Conservation (phyloP, 192 early-diverging fungal genomes). For the Paraglomus occultum region DNA sequence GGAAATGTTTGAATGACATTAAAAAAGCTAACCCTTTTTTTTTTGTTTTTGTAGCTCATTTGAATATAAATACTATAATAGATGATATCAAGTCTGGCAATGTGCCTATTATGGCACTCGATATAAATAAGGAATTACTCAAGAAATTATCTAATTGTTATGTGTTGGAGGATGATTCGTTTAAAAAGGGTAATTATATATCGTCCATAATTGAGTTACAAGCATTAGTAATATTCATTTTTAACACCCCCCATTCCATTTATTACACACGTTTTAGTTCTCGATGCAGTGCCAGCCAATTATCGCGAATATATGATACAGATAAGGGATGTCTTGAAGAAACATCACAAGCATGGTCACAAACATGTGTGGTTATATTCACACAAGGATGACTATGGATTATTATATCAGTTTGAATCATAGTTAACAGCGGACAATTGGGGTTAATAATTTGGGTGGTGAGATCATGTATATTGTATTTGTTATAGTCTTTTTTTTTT, state of each 20-base stretch:
- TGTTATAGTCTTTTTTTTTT: no score
- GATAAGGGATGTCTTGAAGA: slow-evolving; percentile 32
- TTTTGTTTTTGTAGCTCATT: slow-evolving; percentile 43
- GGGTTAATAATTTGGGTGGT: no score
- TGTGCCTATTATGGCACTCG: slow-evolving; percentile 63
- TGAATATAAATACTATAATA: slow-evolving; percentile 54
- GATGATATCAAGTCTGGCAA: slow-evolving; percentile 46
- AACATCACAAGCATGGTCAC: slow-evolving; percentile 39
- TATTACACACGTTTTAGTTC: slow-evolving; percentile 1
- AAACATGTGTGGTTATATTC: slow-evolving; percentile 73
- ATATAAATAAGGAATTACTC: slow-evolving; percentile 59
- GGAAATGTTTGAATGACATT: slow-evolving; percentile 35
- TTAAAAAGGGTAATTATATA: slow-evolving; percentile 50
- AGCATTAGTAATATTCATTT: slow-evolving; percentile 50
- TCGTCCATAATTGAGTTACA: slow-evolving; percentile 40
- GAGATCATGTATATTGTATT: no score
- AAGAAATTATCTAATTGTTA: slow-evolving; percentile 53
- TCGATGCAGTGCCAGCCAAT: slow-evolving; percentile 6
- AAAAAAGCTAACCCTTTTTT: slow-evolving; percentile 20
- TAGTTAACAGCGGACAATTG: slow-evolving; percentile 29
- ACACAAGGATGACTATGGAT: slow-evolving; percentile 60
- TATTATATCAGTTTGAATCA: slow-evolving; percentile 55
- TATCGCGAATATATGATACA: slow-evolving; percentile 33
- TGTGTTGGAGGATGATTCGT: slow-evolving; percentile 63
- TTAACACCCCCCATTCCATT: slow-evolving; percentile 39